Base-by-base conservation (phyloP, 495 filamentous ascomycete genomes). In the Hapsidospora chrysogenum region DNA sequence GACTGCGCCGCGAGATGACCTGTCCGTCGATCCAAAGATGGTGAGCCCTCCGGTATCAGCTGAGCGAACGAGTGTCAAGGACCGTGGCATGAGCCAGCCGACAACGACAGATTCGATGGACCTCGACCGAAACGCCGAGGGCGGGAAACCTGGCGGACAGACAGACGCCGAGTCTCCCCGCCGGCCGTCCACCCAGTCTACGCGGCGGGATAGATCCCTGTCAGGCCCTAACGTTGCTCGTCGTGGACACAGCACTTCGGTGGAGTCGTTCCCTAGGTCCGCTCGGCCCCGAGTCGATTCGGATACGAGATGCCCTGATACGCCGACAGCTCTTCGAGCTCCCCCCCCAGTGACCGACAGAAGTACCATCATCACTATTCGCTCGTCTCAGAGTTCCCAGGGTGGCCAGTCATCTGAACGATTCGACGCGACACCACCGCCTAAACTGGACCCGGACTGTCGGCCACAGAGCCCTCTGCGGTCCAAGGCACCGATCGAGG, bases 391-490 rank as follows among this genome's bases (percentile, higher is more conserved):
- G 23, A 6, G 6, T 6, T 6, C 23, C 6, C 23, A 11, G 6
- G 6, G 6, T 11, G 23, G 6, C 23, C 6, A 26, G 11, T n/a
- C n/a, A n/a, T n/a, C n/a, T n/a, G n/a, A n/a, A n/a, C n/a, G n/a
- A n/a, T n/a, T n/a, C n/a, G n/a, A n/a, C n/a, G 23, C 6, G 11
- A 26, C 23, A 11, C 23, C 23, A 11, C 23, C 23, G 6, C 23
- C 23, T 6, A 26, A 26, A 11, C 23, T 26, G 23, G 11, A 26
- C 23, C 23, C 23, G 7, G 33, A 36, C 22, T 22, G 33, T 9
- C 20, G 22, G 15, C 23, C 33, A 16, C 21, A 25, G 21, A 36
- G 33, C 22, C 33, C 33, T 15, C 25, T 36, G 22, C 20, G 20
- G 17, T 26, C 33, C 13, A 15, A 23, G 17, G 25, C 33, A 9